Percentiles rank a stretch among this genome's conserved stretches.
Conservation (phyloP, 2,329 filamentous ascomycete genomes). For the Sordariomycetes sp. region DNA sequence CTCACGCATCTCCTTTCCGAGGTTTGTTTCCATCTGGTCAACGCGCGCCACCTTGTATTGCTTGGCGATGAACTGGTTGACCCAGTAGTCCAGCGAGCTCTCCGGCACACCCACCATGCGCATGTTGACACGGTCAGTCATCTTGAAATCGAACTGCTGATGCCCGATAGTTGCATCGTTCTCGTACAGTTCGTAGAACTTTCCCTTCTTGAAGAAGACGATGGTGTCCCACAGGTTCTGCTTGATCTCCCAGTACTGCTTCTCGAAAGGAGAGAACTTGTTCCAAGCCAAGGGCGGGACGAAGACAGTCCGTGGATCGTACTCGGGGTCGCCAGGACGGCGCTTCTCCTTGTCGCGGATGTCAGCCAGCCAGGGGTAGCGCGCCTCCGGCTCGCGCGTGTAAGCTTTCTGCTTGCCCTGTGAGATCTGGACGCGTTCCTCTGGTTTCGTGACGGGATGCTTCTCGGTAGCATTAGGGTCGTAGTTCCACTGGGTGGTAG, state of each 20-base stretch:
- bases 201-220: conserved; percentile 99
- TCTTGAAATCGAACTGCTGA: conserved; percentile 92
- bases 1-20: conserved; percentile 98
- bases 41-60: conserved; percentile 95
- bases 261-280: conserved; percentile 89
- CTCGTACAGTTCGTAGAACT: conserved; percentile 97
- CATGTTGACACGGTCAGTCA: conserved; percentile 98
- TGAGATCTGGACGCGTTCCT: conserved; percentile 16
- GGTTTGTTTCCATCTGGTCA: conserved; percentile 90
- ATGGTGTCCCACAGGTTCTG: conserved; percentile 96
- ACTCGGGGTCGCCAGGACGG: conserved; percentile 71
- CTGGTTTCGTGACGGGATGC: conserved; percentile 22
- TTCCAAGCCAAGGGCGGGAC: conserved; percentile 73
- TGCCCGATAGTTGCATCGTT: conserved; percentile 95
- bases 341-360: conserved; percentile 78
- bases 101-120: conserved; percentile 98
- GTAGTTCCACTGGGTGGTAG: conserved; percentile 73
- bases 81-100: conserved; percentile 91
- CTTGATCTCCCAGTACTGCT: conserved; percentile 99
- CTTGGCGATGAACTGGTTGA: conserved; percentile 96
- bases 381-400: conserved; percentile 71
- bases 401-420: conserved; percentile 60
- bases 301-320: conserved; percentile 84
- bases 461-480: conserved; percentile 37
- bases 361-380: conserved; percentile 86